Base-by-base conservation (phyloP, 805 yeast species). In the Metschnikowia baotianmanensis region DNA sequence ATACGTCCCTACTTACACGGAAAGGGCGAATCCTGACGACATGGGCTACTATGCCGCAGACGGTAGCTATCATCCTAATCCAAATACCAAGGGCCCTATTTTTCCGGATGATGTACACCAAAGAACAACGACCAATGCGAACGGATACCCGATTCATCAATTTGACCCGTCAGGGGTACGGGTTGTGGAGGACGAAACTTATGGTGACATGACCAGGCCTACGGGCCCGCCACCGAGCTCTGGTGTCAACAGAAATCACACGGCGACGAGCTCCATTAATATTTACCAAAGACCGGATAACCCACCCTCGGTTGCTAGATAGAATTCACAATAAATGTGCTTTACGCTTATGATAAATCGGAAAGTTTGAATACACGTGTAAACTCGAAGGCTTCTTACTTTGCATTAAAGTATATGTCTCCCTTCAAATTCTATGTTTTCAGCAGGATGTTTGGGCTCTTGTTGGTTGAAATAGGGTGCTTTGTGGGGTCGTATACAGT, bases 31-130 rank as follows among this genome's bases (percentile, higher is more conserved):
- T 47, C 86, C 81, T 21, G 71, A 76, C 34, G 96, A 89, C 57
- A 77, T 84, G 57, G 96, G 95, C 0, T 82, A 76, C 58, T 86
- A 85, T 52, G 93, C 86, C 57, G 65, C 63, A 25, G 59, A 70
- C 24, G 96, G 88, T 26, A 70, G 39, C n/a, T 23, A 10, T 12
- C 25, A 41, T 22, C 37, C 45, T 7, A 49, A 49, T 35, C 53
- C 53, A 1, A 49, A 49, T 22, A 37, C 46, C 9, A 49, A 49
- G 34, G 43, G 36, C 23, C 47, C 47, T 5, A 35, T 21, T 11
- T 11, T 41, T 16, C 51, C 52, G 3, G 48, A 43, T 16, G 30
- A 25, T 5, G 39, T 39, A 8, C 51, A 49, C 31, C 42, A 33
- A n/a, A 26, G 51, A n/a, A 31, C 41, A 12, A 37, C 48, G 12